A percentile compares a stretch with the other conserved stretches of the same genome.
Evolutionary conservation across 106 monocot species (phyloP).

Genomic region (Dactylorhiza incarnata): DNA sequence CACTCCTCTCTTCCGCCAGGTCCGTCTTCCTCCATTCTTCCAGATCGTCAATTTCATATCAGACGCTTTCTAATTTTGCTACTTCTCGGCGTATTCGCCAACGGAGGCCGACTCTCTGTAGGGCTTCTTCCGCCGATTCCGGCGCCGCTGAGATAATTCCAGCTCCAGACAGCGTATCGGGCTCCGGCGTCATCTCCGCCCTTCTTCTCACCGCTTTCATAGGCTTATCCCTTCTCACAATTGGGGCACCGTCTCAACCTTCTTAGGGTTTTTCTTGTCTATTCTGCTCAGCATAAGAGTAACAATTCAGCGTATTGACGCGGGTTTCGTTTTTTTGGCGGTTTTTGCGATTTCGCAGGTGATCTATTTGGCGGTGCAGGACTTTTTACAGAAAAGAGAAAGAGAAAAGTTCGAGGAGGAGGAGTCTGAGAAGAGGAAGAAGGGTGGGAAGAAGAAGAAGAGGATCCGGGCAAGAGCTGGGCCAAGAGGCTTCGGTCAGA

Average conservation of each 20-base stretch:
- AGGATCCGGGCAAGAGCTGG: slow-evolving; percentile 42
- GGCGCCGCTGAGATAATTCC: slow-evolving; percentile 11
- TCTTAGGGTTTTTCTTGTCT: neutral
- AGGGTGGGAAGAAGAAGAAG: slow-evolving; percentile 39
- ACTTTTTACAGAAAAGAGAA: slow-evolving; percentile 82
- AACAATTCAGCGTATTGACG: neutral
- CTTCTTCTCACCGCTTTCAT: slow-evolving; percentile 40
- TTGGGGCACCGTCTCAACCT: slow-evolving; percentile 31
- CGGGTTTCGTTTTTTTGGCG: neutral
- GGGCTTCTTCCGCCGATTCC: neutral
- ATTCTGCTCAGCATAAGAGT: neutral
- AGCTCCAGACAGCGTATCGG: slow-evolving; percentile 2
- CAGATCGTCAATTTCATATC: neutral
- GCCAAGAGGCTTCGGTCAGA: slow-evolving; percentile 68
- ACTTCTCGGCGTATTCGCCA: neutral
- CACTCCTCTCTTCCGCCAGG: neutral
- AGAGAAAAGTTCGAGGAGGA: slow-evolving; percentile 89
- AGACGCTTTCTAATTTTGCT: neutral
- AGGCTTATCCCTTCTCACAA: slow-evolving; percentile 37
- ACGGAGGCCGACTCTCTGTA: neutral
- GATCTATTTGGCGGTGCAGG: slow-evolving; percentile 67
- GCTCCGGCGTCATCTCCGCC: slow-evolving; percentile 24
- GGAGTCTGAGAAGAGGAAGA: slow-evolving; percentile 65
- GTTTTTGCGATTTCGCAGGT: slow-evolving; percentile 33
- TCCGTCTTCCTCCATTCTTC: neutral